Evolutionary conservation across 371 early-diverging fungal species (phyloP).

Genomic region (Funneliformis caledonium): DNA sequence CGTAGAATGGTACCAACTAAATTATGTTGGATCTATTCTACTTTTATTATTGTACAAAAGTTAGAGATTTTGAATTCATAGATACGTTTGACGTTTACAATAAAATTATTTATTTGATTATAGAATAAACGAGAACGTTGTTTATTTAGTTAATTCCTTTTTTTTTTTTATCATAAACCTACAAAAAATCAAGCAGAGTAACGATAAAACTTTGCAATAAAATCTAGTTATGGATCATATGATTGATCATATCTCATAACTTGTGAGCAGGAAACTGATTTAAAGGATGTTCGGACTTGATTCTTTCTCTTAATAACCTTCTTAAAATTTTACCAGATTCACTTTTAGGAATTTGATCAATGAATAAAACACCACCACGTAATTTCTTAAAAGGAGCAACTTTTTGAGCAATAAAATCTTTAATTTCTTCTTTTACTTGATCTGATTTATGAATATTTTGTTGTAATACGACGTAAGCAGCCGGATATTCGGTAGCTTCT

Average conservation of each 20-base stretch:
- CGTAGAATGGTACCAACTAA: not conserved
- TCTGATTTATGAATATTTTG: conserved; percentile 43
- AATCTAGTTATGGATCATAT: too few species aligned
- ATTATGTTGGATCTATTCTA: not conserved
- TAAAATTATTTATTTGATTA: not conserved
- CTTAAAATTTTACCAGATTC: conserved; percentile 87
- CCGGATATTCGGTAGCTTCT: conserved; percentile 80
- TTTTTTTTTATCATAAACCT: too few species aligned
- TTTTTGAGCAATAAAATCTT: conserved; percentile 60
- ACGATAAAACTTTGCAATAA: too few species aligned
- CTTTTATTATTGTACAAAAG: too few species aligned
- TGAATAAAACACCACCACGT: conserved; percentile 76
- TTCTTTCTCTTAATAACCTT: conserved; percentile 31
- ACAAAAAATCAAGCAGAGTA: too few species aligned
- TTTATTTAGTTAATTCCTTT: not conserved
- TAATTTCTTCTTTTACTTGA: conserved; percentile 55
- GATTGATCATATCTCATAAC: not conserved
- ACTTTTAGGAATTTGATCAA: conserved; percentile 75
- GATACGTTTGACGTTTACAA: not conserved
- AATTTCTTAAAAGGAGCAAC: conserved; percentile 77
- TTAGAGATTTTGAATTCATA: not conserved
- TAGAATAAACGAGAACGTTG: not conserved
- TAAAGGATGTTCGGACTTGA: not conserved
- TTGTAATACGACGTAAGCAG: conserved; percentile 70
- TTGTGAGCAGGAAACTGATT: not conserved